Percentiles rank a stretch among this genome's conserved stretches.
phyloP scores from a whole-genome alignment of 805 yeast species.

The Candida yuanshanica region DNA sequence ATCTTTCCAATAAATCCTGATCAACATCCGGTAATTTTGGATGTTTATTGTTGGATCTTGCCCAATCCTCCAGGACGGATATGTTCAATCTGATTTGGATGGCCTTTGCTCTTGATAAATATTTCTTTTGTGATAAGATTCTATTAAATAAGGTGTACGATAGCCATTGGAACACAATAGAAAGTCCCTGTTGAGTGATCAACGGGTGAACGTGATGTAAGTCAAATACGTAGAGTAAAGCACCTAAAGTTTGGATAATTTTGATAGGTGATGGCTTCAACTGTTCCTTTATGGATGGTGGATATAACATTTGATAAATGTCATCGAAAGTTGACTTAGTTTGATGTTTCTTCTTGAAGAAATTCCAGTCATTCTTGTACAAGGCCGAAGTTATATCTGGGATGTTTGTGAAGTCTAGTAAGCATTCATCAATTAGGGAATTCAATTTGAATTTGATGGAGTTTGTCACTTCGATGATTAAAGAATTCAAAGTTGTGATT shows the following conservation, averaged over 20 bases:
- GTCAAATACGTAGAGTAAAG: constrained; percentile 78
- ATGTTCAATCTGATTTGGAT: constrained; percentile 84
- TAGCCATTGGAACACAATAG: constrained; percentile 75
- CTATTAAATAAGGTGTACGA: constrained; percentile 69
- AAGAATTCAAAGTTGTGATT: constrained; percentile 47
- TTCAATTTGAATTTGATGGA: constrained; percentile 59
- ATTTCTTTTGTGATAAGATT: constrained; percentile 59
- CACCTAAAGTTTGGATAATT: constrained; percentile 82
- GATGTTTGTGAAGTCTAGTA: constrained; percentile 72
- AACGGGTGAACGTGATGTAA: constrained; percentile 76
- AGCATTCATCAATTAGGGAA: constrained; percentile 54
- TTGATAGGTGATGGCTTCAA: constrained; percentile 86
- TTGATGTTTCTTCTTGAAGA: constrained; percentile 40
- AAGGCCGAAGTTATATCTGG: constrained; percentile 74
- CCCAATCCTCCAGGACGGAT: constrained; percentile 91
- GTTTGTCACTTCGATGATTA: constrained; percentile 60
- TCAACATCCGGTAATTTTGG: constrained; percentile 31
- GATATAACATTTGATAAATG: constrained; percentile 68
- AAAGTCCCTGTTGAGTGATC: constrained; percentile 69
- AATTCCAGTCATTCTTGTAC: constrained; percentile 69
- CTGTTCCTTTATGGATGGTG: constrained; percentile 76
- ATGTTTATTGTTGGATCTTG: constrained; percentile 37
- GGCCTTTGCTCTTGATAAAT: constrained; percentile 76
- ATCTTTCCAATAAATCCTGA: constrained; percentile 31
- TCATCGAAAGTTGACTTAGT: constrained; percentile 57